Base-by-base conservation (phyloP, 306 rosid species). In the Cucurbita pepo region DNA sequence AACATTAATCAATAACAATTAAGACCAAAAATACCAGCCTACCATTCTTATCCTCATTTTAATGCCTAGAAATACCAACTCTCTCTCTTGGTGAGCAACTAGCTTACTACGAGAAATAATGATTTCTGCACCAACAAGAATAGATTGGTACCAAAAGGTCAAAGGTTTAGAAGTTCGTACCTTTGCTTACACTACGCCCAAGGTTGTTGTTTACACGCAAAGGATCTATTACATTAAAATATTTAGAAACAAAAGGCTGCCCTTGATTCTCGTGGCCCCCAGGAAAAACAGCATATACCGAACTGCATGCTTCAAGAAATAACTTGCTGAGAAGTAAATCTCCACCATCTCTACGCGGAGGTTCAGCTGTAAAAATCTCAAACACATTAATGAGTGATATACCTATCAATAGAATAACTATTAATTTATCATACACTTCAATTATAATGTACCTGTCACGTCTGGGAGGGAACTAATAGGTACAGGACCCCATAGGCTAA, bases 101-200 rank as follows among this genome's bases (percentile, higher is more conserved):
- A 56, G 45, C 37, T 51, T 19, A 43, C 19, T 72, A 41, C 51
- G 40, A 72, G 1, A 72, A 72, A 47, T 25, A 67, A 67, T 15
- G 10, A 67, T 8, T 45, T 67, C 43, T 22, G 25, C 56, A 69
- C 9, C 19, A 7, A 16, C 4, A 21, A 65, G 55, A 41, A 65
- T 9, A 41, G 18, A 65, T 44, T 34, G 4, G 44, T 30, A 25
- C 10, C 73, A 69, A 69, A 51, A 62, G 44, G 72, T 51, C 55
- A 58, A 74, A 55, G 45, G 18, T 38, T 55, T 60, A 50, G 57
- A 65, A 72, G 63, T 57, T 61, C 50, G 78, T 78, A 95, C 99
- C 97, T 91, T 95, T 95, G 85, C 97, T 95, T 73, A 95, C 99
- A 81, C 99, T 95, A 55, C 99, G 96, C 65, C 99, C 99, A 81